Evolutionary conservation across 192 early-diverging fungal species (phyloP).

Genomic region (Coemansia sp.): DNA sequence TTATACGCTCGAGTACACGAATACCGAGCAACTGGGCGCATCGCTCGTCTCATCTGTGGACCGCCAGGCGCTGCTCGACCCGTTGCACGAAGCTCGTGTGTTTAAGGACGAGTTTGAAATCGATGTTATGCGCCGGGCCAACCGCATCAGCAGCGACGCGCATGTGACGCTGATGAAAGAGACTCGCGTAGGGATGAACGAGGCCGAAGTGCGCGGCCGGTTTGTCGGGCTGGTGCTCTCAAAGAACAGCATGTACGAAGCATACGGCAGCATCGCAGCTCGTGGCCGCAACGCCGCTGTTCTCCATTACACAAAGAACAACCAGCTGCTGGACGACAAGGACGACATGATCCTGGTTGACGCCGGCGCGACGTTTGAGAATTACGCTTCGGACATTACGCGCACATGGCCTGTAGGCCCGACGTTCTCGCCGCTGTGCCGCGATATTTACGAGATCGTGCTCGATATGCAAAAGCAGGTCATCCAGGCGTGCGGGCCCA

Average conservation of each 20-base stretch:
- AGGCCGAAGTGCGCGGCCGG: slow-evolving; percentile 73
- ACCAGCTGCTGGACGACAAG: slow-evolving; percentile 54
- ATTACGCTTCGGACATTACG: slow-evolving; percentile 91
- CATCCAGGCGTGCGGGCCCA: slow-evolving; percentile 62
- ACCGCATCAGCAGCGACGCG: slow-evolving; percentile 71
- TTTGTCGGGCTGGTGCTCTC: slow-evolving; percentile 73
- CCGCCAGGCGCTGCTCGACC: slow-evolving; percentile 51
- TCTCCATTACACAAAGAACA: slow-evolving; percentile 83
- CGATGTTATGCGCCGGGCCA: slow-evolving; percentile 73
- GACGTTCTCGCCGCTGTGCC: slow-evolving; percentile 67
- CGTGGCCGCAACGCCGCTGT: slow-evolving; percentile 72
- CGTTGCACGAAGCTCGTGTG: slow-evolving; percentile 75
- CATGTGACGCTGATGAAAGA: slow-evolving; percentile 77
- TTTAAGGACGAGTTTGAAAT: slow-evolving; percentile 79
- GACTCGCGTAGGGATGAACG: slow-evolving; percentile 62
- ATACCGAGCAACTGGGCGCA: slow-evolving; percentile 43
- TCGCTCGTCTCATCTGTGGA: background rate
- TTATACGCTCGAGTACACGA: slow-evolving; percentile 53
- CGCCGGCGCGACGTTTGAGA: slow-evolving; percentile 74
- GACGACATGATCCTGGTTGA: slow-evolving; percentile 76
- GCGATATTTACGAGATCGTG: slow-evolving; percentile 78
- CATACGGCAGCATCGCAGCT: slow-evolving; percentile 85
- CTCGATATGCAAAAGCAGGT: slow-evolving; percentile 79
- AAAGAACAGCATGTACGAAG: slow-evolving; percentile 69
- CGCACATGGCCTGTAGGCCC: slow-evolving; percentile 81